Evolutionary conservation across 495 filamentous ascomycete genomes (phyloP).

Genomic region (Penicillium turbatum): DNA sequence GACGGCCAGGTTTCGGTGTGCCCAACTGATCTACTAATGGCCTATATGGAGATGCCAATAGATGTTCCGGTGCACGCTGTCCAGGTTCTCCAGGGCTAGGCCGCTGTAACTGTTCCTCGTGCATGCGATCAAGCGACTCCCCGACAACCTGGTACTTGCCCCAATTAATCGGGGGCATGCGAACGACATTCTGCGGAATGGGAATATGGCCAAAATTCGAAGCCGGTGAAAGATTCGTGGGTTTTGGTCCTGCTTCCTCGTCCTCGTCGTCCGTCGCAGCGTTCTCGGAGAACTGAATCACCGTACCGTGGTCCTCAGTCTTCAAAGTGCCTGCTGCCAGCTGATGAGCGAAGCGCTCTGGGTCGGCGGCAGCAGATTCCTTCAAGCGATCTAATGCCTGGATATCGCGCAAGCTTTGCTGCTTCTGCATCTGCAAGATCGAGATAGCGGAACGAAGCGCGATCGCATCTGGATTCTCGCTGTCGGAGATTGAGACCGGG

Average conservation of each 20-base stretch:
- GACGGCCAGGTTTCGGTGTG: constrained; percentile 31
- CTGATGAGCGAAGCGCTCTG: constrained; percentile 62
- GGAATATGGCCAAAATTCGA: constrained; percentile 57
- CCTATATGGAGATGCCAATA: constrained; percentile 69
- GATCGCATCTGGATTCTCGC: constrained; percentile 76
- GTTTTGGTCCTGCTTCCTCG: constrained; percentile 18
- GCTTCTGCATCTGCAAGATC: constrained; percentile 76
- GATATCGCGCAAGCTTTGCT: constrained; percentile 69
- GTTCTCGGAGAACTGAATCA: constrained; percentile 38
- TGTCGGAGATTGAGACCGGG: constrained; percentile 66
- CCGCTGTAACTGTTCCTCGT: constrained; percentile 66
- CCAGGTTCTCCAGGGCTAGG: constrained; percentile 56
- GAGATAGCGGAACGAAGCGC: constrained; percentile 76
- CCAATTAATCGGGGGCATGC: constrained; percentile 87
- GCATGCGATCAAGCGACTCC: constrained; percentile 73
- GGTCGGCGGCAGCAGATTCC: constrained; percentile 59
- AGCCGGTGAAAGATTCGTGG: constrained; percentile 21
- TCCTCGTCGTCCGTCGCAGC: constrained; percentile 38
- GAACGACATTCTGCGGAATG: constrained; percentile 73
- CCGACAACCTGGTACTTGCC: constrained; percentile 81
- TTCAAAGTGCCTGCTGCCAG: constrained; percentile 52
- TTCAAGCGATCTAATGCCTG: constrained; percentile 59
- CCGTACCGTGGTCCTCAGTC: constrained; percentile 34
- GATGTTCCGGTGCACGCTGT: constrained; percentile 43
- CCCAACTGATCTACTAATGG: constrained; percentile 62